phyloP scores from a whole-genome alignment of 1,139 yeast species.

The Meyerozyma carpophila region DNA sequence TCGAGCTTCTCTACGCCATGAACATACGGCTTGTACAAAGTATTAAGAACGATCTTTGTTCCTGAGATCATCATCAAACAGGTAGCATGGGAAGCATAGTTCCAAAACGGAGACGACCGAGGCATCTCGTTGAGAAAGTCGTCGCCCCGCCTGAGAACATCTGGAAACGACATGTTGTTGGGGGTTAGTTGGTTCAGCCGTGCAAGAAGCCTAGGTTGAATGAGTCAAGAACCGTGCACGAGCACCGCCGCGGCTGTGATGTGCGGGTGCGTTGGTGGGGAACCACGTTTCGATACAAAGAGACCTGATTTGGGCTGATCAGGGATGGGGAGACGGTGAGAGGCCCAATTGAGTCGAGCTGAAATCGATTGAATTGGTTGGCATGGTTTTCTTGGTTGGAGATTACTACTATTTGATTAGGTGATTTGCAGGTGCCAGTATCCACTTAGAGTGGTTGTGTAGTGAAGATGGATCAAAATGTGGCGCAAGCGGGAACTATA shows the following conservation, averaged over 20 bases:
- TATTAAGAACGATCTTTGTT: constrained; percentile 57
- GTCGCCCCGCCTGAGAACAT: constrained; percentile 71
- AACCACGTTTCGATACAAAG: background rate
- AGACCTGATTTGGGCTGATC: background rate
- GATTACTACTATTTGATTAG: too few relatives aligned
- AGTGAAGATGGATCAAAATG: too few relatives aligned
- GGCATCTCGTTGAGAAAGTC: constrained; percentile 63
- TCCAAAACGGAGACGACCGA: constrained; percentile 56
- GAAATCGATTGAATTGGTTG: too few relatives aligned
- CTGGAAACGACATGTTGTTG: constrained; percentile 61
- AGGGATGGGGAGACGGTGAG: background rate
- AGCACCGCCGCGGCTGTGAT: constrained; percentile 1
- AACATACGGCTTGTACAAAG: constrained; percentile 59
- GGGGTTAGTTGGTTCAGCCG: background rate
- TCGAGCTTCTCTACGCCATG: constrained; percentile 60
- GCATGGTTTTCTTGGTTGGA: too few relatives aligned
- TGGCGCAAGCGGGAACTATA: too few relatives aligned
- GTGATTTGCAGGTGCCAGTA: background rate
- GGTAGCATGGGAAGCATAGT: constrained; percentile 61
- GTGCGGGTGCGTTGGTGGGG: constrained; percentile 1
- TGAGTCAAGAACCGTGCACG: background rate
- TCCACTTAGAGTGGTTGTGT: background rate
- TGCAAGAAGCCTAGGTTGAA: background rate
- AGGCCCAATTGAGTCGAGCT: background rate
- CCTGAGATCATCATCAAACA: constrained; percentile 61